A percentile compares a stretch with the other conserved stretches of the same genome.
phyloP scores from a whole-genome alignment of 2,329 filamentous ascomycete species.

The Microascus cirrosus region DNA sequence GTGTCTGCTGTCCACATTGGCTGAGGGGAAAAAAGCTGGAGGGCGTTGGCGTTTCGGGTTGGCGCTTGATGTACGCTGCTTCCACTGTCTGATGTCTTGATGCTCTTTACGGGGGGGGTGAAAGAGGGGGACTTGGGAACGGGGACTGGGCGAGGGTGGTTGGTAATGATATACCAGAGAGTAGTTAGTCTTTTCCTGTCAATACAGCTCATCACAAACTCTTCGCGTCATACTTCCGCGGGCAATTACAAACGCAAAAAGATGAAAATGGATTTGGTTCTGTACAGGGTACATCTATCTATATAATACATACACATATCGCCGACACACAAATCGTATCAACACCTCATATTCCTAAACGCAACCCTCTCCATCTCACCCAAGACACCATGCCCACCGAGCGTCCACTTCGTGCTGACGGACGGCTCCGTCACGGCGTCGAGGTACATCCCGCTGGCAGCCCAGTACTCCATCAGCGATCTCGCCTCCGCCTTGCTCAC shows the following conservation, averaged over 20 bases:
- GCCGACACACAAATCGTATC: slow-evolving; percentile 7
- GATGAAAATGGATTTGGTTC: background rate
- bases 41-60: background rate
- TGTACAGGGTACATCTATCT: background rate
- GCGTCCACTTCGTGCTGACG: slow-evolving; percentile 73
- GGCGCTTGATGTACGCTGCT: background rate
- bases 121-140: no score
- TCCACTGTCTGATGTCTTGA: background rate
- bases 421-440: slow-evolving; percentile 56
- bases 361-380: slow-evolving; percentile 71
- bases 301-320: background rate
- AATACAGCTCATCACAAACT: background rate
- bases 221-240: background rate
- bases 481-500: slow-evolving; percentile 65
- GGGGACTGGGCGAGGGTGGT: no score
- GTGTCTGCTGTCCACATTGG: background rate
- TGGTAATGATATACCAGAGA: background rate
- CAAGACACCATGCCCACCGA: slow-evolving; percentile 70
- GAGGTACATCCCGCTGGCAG: slow-evolving; percentile 69
- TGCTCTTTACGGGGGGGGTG: background rate
- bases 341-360: slow-evolving; percentile 36
- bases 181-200: background rate
- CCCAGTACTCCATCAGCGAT: slow-evolving; percentile 86
- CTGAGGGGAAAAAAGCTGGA: background rate
- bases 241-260: background rate